Evolutionary conservation across 1,284 basidiomycete genomes (phyloP).

Genomic region (Naganishia sp.): DNA sequence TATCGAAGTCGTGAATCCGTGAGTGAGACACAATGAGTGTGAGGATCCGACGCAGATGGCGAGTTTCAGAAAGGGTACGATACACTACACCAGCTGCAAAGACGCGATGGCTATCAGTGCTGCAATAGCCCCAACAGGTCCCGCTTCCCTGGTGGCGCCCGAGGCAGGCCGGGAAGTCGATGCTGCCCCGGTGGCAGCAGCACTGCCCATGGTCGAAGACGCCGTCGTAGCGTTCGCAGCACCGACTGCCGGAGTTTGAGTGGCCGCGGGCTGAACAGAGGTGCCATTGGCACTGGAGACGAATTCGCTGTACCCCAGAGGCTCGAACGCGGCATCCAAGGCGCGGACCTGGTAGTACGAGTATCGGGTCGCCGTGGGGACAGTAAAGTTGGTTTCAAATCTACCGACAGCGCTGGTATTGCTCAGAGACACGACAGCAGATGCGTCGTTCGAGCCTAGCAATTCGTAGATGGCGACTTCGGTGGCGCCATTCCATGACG

Average conservation of each 20-base stretch:
- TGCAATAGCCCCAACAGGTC: neutral
- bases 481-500: slow-evolving; percentile 49
- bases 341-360: slow-evolving; percentile 29
- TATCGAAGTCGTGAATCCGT: neutral
- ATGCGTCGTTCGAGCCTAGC: slow-evolving; percentile 31
- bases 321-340: neutral
- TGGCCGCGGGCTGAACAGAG: neutral
- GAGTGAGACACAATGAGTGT: neutral
- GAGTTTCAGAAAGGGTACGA: too few species aligned
- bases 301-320: slow-evolving; percentile 22
- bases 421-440: slow-evolving; percentile 13
- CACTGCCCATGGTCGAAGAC: neutral
- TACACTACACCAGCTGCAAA: neutral
- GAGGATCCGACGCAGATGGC: neutral
- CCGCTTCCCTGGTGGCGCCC: neutral
- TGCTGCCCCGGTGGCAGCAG: neutral
- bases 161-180: slow-evolving; percentile 6
- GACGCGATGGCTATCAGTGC: neutral
- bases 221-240: slow-evolving; percentile 11
- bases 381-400: slow-evolving; percentile 39
- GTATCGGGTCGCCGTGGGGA: slow-evolving; percentile 20
- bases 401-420: slow-evolving; percentile 34
- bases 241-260: slow-evolving; percentile 10
- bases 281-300: slow-evolving; percentile 14
- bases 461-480: slow-evolving; percentile 40